Conservation (phyloP, 2,329 filamentous ascomycete genomes). For the Penicillium fuscoglaucum region DNA sequence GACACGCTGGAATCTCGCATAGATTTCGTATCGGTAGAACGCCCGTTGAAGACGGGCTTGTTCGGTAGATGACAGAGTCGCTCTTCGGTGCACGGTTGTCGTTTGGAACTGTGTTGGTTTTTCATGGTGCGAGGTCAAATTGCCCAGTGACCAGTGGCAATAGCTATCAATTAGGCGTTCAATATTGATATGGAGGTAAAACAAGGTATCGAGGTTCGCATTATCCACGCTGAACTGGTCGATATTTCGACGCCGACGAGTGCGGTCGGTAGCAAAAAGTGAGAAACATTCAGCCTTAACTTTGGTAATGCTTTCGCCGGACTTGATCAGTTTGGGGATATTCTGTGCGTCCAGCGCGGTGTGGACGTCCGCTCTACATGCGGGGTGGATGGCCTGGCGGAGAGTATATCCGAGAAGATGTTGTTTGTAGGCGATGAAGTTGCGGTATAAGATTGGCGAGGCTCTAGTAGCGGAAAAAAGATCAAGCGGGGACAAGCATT, state of each 20-base stretch:
- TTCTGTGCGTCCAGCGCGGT: conserved; percentile 1
- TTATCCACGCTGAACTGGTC: not conserved
- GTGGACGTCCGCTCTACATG: not conserved
- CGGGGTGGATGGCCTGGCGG: not conserved
- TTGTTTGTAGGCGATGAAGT: not conserved
- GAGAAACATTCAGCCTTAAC: conserved; percentile 1
- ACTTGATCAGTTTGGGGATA: not conserved
- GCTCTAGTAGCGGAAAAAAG: not conserved
- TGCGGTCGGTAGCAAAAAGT: not conserved
- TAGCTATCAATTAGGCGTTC: conserved; percentile 1
- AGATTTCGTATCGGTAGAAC: conserved; percentile 3
- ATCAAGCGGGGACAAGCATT: not conserved
- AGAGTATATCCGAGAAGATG: not conserved
- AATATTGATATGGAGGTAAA: not conserved
- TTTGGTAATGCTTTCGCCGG: not conserved
- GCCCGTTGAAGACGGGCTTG: conserved; percentile 1
- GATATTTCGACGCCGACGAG: not conserved
- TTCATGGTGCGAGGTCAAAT: not conserved
- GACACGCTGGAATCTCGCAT: conserved; percentile 1
- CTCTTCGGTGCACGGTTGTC: not conserved
- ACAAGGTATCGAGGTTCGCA: not conserved
- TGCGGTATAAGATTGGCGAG: not conserved
- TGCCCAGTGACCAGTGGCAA: conserved; percentile 1
- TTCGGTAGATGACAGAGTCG: not conserved
- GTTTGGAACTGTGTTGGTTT: not conserved